Base-by-base conservation (phyloP, 2,329 filamentous ascomycete genomes). In the Talaromyces sp. region DNA sequence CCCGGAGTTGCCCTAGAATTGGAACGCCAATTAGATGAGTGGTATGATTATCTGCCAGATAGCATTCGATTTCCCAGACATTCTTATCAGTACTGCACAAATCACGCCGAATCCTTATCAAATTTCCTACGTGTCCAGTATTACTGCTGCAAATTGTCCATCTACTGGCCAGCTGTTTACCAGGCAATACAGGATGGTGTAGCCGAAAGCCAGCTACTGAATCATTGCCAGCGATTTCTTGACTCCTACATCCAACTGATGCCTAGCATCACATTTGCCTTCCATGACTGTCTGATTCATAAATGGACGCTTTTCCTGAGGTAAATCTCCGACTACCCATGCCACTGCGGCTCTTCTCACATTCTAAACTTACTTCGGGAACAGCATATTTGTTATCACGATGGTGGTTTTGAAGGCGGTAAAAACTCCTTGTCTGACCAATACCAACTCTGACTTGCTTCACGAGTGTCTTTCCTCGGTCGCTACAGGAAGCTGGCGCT, bases 121-220 rank as follows among this genome's bases (percentile, higher is more conserved):
- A 67, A 62, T 13, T 69, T 70, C 47, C 64, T 75, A 3, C 70
- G 67, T 15, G 69, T 71, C 15, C 73, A 74, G 65, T 75, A 73
- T 60, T 72, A 70, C 61, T 70, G 67, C 60, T 74, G 70, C 68
- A 71, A 70, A 54, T 61, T 68, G 33, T 70, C 68, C 10, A 75
- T 74, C 33, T 75, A 74, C 68, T 74, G 72, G 73, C 73, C 72
- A 3, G 72, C 73, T 3, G 69, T 72, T 6, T 71, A 69, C 50
- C 67, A 70, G 57, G 63, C 62, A 3, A 69, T 70, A n/a, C 57
- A 70, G 52, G 63, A 47, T 47, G 43, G 43, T 47, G 43, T 47
- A 47, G 50, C 43, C 9, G 60, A 33, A 19, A 17, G 25, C 17
- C 62, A 66, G 17, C 62, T 69, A 15, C 61, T 65, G 13, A 59